Base-by-base conservation (phyloP, 2,329 filamentous ascomycete species). In the Ceratocystis albifundus region DNA sequence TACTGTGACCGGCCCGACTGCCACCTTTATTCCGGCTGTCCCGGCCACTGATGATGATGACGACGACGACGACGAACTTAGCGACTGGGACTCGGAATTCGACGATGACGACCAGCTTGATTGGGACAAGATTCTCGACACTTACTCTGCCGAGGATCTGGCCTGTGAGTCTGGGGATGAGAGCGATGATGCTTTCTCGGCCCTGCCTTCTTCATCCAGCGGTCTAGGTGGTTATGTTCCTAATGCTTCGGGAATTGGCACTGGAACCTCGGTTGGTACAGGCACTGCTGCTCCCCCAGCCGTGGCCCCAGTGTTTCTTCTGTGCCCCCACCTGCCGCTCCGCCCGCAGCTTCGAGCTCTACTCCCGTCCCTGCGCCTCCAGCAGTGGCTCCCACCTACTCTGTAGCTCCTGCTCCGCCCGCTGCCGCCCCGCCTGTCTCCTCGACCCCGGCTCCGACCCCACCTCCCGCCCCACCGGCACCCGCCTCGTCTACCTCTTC, bases 1-100 rank as follows among this genome's bases (percentile, higher is more conserved):
- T 48, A 65, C 50, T 20, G 20, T 41, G 28, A 61, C 48, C 15
- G 32, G 22, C 2, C 22, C 48, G 22, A 41, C 45, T n/a, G 41
- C 32, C 28, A 36, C 65, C 25, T 17, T 30, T 7, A 25, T 36
- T 30, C 62, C 45, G 30, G 22, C 30, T 32, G 53, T 20, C 53
- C 20, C 22, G n/a, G 30, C 22, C 64, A 4, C 50, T 20, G 64
- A 65, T 5, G 3, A 50, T n/a, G 4, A 41, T 20, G 64, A 65
- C 12, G 3, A 50, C 17, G 4, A 41, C 15, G 59, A 65, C 22
- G 61, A 62, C 7, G 64, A 65, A 6, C 30, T 67, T 12, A 63
- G 57, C 50, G 66, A 68, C 30, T 65, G 66, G 63, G 66, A 65
- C 25, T 68, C 66, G 12, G 66, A 68, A 46, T 46, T 22, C 10